A percentile compares a stretch with the other conserved stretches of the same genome.
Conservation (phyloP, 768 basidiomycete species). For the Termitomyces sp. region DNA sequence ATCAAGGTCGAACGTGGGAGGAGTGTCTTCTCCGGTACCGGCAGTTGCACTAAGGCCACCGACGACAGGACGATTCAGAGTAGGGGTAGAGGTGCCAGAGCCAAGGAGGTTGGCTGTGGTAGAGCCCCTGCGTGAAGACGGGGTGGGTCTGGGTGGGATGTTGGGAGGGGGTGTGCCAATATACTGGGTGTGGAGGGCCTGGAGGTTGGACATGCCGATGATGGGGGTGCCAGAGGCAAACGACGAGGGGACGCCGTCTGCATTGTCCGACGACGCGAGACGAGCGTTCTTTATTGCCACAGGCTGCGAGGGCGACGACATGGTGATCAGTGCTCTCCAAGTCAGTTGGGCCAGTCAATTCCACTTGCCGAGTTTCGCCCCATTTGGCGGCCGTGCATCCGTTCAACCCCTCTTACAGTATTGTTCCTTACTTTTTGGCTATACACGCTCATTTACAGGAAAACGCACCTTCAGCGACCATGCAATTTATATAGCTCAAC, state of each 20-base stretch:
- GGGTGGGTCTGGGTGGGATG: slow-evolving; percentile 44
- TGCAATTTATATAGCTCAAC: background rate
- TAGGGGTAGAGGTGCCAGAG: background rate
- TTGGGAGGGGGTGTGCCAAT: slow-evolving; percentile 53
- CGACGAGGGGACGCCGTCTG: slow-evolving; percentile 25
- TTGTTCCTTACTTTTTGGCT: background rate
- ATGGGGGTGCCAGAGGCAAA: slow-evolving; percentile 30
- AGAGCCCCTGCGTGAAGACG: background rate
- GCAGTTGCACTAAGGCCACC: slow-evolving; percentile 36
- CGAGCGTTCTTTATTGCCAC: slow-evolving; percentile 44
- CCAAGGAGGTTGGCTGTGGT: background rate
- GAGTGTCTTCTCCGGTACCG: slow-evolving; percentile 25
- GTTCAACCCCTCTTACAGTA: background rate
- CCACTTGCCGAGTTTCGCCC: slow-evolving; percentile 13
- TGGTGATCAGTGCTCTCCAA: slow-evolving; percentile 23
- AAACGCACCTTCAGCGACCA: background rate
- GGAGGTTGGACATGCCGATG: slow-evolving; percentile 63
- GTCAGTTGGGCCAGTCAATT: background rate
- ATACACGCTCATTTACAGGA: background rate
- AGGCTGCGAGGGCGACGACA: slow-evolving; percentile 59
- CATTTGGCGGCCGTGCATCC: background rate
- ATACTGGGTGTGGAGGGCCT: slow-evolving; percentile 65
- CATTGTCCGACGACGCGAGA: slow-evolving; percentile 18
- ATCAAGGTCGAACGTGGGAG: slow-evolving; percentile 45
- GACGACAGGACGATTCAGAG: slow-evolving; percentile 19